These are phyloP conservation scores for Puya raimondii DNA, from an alignment of 176 grass and related monocot species.

Conservation along the genomic window DNA sequence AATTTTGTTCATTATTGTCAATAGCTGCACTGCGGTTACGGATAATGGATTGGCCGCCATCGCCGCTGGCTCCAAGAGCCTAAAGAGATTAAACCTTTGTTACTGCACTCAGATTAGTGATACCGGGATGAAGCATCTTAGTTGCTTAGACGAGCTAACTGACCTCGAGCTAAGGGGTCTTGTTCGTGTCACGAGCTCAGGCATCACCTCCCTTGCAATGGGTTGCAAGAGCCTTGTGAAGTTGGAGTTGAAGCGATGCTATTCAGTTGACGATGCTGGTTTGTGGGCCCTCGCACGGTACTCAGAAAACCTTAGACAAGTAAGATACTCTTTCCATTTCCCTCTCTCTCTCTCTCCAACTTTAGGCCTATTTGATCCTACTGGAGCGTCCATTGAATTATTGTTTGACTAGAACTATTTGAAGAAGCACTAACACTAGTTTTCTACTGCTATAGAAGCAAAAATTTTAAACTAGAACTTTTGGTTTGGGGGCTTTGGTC, in stretches of 20 bases:
- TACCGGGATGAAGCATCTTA: slow-evolving; percentile 55
- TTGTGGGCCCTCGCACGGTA: slow-evolving; percentile 71
- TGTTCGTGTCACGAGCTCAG: slow-evolving; percentile 50
- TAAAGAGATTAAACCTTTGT: slow-evolving; percentile 76
- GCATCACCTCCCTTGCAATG: slow-evolving; percentile 47
- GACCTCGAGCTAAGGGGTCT: slow-evolving; percentile 82
- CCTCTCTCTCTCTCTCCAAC: not conserved
- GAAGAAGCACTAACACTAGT: too few relatives aligned
- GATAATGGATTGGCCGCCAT: slow-evolving; percentile 78
- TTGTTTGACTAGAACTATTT: too few relatives aligned
- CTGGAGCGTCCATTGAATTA: too few relatives aligned
- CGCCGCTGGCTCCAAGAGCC: slow-evolving; percentile 63
- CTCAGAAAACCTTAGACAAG: slow-evolving; percentile 88
- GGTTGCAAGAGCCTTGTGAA: slow-evolving; percentile 70
- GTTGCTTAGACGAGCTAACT: slow-evolving; percentile 57
- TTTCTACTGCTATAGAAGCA: too few relatives aligned
- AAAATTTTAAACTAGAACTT: too few relatives aligned
- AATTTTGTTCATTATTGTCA: too few relatives aligned
- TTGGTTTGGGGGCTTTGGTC: too few relatives aligned
- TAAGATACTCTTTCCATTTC: slow-evolving; percentile 17
- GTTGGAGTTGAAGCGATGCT: slow-evolving; percentile 78
- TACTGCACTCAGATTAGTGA: slow-evolving; percentile 91
- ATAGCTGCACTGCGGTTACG: slow-evolving; percentile 58
- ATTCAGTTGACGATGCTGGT: slow-evolving; percentile 68
- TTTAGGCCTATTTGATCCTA: not conserved